These are phyloP conservation scores for Apiospora pterosperma DNA, from an alignment of 2,329 filamentous ascomycete species.

Conservation along the genomic window DNA sequence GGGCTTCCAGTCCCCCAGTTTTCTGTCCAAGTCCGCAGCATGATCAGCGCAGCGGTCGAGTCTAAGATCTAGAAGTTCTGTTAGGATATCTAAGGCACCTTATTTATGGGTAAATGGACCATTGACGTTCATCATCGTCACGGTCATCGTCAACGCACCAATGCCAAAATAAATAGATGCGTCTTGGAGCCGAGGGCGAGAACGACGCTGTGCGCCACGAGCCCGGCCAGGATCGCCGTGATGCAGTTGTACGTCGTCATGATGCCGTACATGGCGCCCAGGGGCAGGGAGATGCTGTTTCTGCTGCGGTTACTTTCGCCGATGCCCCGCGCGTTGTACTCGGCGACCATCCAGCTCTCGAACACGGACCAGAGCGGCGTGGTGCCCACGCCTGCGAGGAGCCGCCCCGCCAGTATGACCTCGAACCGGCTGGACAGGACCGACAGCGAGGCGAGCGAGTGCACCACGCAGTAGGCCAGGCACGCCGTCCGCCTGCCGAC, in stretches of 20 bases:
- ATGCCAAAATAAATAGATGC: slow-evolving; percentile 40
- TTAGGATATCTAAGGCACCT: not conserved
- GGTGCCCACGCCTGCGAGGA: slow-evolving; percentile 52
- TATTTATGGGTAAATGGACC: too few species aligned
- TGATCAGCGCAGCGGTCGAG: slow-evolving; percentile 22
- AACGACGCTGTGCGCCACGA: slow-evolving; percentile 47
- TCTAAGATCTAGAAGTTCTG: slow-evolving; percentile 21
- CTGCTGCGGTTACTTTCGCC: not conserved
- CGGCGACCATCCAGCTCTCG: slow-evolving; percentile 59
- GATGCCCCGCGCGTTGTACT: slow-evolving; percentile 30
- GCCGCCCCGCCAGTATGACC: slow-evolving; percentile 48
- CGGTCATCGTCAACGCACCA: not conserved
- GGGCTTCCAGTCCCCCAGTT: slow-evolving; percentile 9
- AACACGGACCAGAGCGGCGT: slow-evolving; percentile 57
- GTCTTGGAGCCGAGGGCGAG: slow-evolving; percentile 41
- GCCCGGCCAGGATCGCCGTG: slow-evolving; percentile 48
- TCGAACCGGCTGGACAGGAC: slow-evolving; percentile 34
- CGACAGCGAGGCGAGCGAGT: slow-evolving; percentile 49
- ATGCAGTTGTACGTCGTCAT: slow-evolving; percentile 50
- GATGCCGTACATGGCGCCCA: slow-evolving; percentile 47
- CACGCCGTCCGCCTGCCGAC: slow-evolving; percentile 50
- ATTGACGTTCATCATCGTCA: too few species aligned
- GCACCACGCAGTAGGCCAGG: slow-evolving; percentile 50
- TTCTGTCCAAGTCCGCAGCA: slow-evolving; percentile 28
- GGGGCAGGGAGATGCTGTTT: slow-evolving; percentile 11